Base-by-base conservation (phyloP, 108 stramenopile species). In the Heterococcus sp. region DNA sequence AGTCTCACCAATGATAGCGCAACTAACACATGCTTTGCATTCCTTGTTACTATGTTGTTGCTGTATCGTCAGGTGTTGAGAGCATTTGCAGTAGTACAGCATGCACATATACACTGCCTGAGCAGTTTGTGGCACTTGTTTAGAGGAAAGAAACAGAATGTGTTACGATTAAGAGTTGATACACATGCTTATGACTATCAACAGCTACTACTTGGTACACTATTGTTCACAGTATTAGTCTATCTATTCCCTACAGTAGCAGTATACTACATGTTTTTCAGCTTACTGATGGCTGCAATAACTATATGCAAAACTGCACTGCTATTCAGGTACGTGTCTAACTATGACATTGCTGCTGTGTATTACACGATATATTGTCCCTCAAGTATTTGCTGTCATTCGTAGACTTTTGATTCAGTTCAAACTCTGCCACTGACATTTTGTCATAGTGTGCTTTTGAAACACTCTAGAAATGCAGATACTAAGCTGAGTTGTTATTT, bases 91-190 rank as follows among this genome's bases (percentile, higher is more conserved):
- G 21, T 58, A 58, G 14, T 58, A 21, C 21, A 58, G 46, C 46
- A 58, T 58, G 21, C 46, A 58, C 21, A 58, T 58, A 21, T 8
- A 14, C 46, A 58, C 46, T 58, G 46, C 46, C 46, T 58, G 14
- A 58, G 8, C 46, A 58, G 46, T 29, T 83, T 93, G 5, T 93
- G 92, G 91, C 90, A 90, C 35, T 75, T 96, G 32, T 94, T 96
- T 82, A 87, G 93, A n/a, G 95, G 94, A n/a, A 92, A 91, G 78
- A 96, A 96, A 78, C 76, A 84, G 30, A 96, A 96, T 78, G 66
- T 92, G 14, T 63, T 96, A 37, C 90, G 95, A 5, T 84, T 85
- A 34, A 90, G 95, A 58, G 91, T 92, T 3, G 95, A 96, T 75
- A 85, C 92, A 21, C 90, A 92, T 88, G 66, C 92, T 64, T 94